Percentiles rank a stretch among this genome's conserved stretches.
Conservation (phyloP, 805 yeast species). For the Ogataea polymorpha region DNA sequence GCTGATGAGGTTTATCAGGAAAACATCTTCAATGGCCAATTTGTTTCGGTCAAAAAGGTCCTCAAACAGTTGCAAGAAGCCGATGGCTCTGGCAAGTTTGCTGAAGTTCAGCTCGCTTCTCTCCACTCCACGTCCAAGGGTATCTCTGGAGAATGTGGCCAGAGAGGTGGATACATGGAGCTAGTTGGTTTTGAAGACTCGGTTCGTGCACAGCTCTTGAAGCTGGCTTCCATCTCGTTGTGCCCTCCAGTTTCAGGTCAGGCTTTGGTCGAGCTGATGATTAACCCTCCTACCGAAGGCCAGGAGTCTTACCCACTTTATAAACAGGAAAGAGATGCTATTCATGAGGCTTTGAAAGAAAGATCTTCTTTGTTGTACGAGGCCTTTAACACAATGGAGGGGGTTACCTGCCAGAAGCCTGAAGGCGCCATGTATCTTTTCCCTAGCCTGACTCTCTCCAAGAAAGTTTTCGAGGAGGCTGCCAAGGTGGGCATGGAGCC, state of each 20-base stretch:
- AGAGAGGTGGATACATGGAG: slow-evolving; percentile 99
- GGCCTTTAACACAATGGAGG: slow-evolving; percentile 76
- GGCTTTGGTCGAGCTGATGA: slow-evolving; percentile 88
- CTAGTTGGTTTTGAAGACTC: slow-evolving; percentile 73
- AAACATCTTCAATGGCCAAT: slow-evolving; percentile 79
- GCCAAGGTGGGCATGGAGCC: slow-evolving; percentile 53
- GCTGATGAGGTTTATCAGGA: slow-evolving; percentile 99
- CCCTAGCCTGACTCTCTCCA: slow-evolving; percentile 71
- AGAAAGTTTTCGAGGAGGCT: slow-evolving; percentile 62
- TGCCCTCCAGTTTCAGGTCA: slow-evolving; percentile 97
- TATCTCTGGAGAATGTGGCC: slow-evolving; percentile 98
- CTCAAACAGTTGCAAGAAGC: slow-evolving; percentile 57
- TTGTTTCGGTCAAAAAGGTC: slow-evolving; percentile 80
- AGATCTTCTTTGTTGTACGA: slow-evolving; percentile 65
- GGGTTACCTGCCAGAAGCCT: slow-evolving; percentile 83
- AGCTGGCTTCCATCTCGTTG: slow-evolving; percentile 84
- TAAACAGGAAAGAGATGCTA: slow-evolving; percentile 55
- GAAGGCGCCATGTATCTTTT: slow-evolving; percentile 98
- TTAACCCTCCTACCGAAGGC: slow-evolving; percentile 81
- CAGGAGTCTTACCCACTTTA: slow-evolving; percentile 71
- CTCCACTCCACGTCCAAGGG: slow-evolving; percentile 98
- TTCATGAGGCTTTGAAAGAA: slow-evolving; percentile 57
- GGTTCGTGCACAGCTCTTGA: slow-evolving; percentile 67
- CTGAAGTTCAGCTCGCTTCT: slow-evolving; percentile 83
- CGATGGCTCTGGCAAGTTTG: slow-evolving; percentile 52